These are phyloP conservation scores for Quercus lobata DNA, from an alignment of 331 rosid genomes.

Conservation along the genomic window DNA sequence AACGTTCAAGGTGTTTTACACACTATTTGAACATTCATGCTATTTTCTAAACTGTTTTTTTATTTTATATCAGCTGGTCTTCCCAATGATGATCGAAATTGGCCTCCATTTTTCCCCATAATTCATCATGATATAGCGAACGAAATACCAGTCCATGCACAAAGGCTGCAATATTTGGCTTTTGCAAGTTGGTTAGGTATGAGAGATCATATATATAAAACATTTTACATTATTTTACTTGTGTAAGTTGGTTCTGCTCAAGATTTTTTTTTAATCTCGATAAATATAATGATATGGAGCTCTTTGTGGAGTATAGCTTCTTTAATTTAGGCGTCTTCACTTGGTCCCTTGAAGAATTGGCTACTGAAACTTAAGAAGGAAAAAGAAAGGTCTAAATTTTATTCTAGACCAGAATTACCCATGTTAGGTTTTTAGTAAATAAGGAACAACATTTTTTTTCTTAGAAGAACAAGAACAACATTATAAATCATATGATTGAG, in stretches of 20 bases:
- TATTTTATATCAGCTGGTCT: slow-evolving; percentile 59
- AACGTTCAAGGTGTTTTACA: too few species aligned
- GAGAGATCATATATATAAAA: slow-evolving; percentile 15
- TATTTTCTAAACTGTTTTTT: neutral
- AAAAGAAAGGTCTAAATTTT: too few species aligned
- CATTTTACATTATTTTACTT: slow-evolving; percentile 7
- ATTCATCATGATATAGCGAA: slow-evolving; percentile 97
- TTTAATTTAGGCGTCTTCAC: too few species aligned
- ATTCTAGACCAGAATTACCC: too few species aligned
- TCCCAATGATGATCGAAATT: slow-evolving; percentile 76
- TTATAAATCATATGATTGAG: too few species aligned
- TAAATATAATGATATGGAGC: neutral
- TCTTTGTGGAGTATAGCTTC: neutral
- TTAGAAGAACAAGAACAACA: too few species aligned
- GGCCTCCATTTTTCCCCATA: slow-evolving; percentile 96
- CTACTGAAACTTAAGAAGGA: too few species aligned
- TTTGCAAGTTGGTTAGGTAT: slow-evolving; percentile 98
- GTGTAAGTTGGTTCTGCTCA: neutral
- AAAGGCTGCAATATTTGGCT: slow-evolving; percentile 90
- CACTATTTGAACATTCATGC: neutral
- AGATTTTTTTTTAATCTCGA: neutral
- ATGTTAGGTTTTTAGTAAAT: neutral
- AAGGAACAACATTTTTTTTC: too few species aligned
- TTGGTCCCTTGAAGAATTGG: too few species aligned
- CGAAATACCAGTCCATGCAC: slow-evolving; percentile 95